Base-by-base conservation (phyloP, 2,329 filamentous ascomycete species). In the Setomelanomma holmii region DNA sequence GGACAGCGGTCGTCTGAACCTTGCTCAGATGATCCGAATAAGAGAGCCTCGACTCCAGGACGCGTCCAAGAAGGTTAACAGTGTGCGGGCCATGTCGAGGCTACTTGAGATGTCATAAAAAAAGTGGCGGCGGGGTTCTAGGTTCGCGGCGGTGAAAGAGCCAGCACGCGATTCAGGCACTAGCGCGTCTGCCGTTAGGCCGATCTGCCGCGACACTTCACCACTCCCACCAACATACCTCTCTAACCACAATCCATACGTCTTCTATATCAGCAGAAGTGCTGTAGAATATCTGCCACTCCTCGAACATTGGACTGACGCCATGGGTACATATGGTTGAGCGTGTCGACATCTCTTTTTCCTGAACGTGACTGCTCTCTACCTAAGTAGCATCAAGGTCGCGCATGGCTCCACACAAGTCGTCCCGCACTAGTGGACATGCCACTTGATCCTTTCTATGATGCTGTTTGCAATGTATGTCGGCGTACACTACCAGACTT, bases 51-150 rank as follows among this genome's bases (percentile, higher is more conserved):
- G 41, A 24, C 41, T 17, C 27, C 23, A 17, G 27, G 6, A 19
- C 17, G 20, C 20, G n/a, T 7, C 5, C 12, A 17, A 35, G 41
- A 34, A 12, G 27, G 14, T 21, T 19, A 27, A 34, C 24, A 34
- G n/a, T 24, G 17, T 35, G 22, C 11, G 17, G 14, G 20, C 24
- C 41, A 44, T 44, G 24, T 34, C 23, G 41, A 44, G 24, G 19
- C 21, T n/a, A 44, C 41, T 27, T 44, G 30, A 27, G 1, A 21
- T 34, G 40, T 34, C 12, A 23, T 4, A 20, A 8, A 17, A 21
- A 27, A 27, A 44, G 41, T 24, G 41, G 27, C 33, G 41, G 17
- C 41, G 41, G 41, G 41, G 27, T 30, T 34, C 27, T 35, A 33
- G 21, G 41, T 19, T 20, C 41, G 10, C 14, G 11, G 41, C 41